These are phyloP conservation scores for Pleomassaria siparia DNA, from an alignment of 2,329 filamentous ascomycete species.

Conservation along the genomic window DNA sequence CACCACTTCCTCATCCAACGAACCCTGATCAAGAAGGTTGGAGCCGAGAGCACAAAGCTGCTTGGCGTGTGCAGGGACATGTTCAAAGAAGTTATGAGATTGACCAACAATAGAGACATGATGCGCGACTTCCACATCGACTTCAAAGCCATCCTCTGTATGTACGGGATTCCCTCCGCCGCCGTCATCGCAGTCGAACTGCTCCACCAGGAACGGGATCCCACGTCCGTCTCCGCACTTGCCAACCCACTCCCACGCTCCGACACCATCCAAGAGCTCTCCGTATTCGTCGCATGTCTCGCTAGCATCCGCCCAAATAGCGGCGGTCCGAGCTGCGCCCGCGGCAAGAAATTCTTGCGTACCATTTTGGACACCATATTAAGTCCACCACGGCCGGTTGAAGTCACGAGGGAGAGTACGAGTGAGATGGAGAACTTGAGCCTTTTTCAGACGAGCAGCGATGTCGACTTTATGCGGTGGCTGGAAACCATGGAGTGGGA, in stretches of 20 bases:
- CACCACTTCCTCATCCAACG: constrained; percentile 63
- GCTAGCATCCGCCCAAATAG: constrained; percentile 42
- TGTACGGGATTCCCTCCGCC: constrained; percentile 46
- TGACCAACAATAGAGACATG: constrained; percentile 43
- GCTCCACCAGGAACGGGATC: constrained; percentile 45
- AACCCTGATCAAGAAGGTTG: constrained; percentile 52
- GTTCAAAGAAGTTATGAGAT: constrained; percentile 40
- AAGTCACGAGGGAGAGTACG: constrained; percentile 4
- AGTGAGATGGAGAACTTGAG: constrained; percentile 29
- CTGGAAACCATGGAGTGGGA: constrained; percentile 49
- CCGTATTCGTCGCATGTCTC: constrained; percentile 48
- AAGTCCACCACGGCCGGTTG: constrained; percentile 20
- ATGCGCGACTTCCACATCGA: constrained; percentile 49
- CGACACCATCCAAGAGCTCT: constrained; percentile 49
- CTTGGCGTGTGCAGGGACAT: constrained; percentile 43
- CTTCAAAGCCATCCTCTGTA: constrained; percentile 40
- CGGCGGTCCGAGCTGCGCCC: constrained; percentile 45
- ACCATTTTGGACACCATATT: constrained; percentile 48
- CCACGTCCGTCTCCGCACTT: constrained; percentile 18
- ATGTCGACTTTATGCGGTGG: constrained; percentile 49
- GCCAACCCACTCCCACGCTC: constrained; percentile 43
- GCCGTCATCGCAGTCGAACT: constrained; percentile 48
- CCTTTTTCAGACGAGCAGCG: constrained; percentile 37
- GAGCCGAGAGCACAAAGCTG: constrained; percentile 34
- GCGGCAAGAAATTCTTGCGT: constrained; percentile 45